These are phyloP conservation scores for Hyaloscypha variabilis DNA, from an alignment of 495 filamentous ascomycete genomes.

Conservation along the genomic window DNA sequence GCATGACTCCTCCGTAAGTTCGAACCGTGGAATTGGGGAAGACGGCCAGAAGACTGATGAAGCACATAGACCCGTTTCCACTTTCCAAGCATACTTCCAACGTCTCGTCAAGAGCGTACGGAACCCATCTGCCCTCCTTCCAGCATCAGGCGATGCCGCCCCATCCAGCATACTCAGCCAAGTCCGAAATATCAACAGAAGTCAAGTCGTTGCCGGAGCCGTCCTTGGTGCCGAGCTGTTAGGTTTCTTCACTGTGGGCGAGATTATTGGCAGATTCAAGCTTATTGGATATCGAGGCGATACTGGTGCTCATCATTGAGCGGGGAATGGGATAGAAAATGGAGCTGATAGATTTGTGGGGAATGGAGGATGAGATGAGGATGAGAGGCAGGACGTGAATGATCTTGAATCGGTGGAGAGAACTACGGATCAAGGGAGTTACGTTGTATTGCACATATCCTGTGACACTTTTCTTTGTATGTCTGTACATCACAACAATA, in stretches of 20 bases:
- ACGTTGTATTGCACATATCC: slow-evolving; percentile 33
- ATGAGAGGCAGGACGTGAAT: slow-evolving; percentile 12
- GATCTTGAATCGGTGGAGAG: slow-evolving; percentile 13
- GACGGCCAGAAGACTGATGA: background rate
- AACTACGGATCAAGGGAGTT: slow-evolving; percentile 10
- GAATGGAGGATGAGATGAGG: background rate
- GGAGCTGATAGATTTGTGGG: background rate
- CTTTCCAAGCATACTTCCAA: slow-evolving; percentile 88
- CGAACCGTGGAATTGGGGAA: background rate
- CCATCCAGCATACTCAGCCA: slow-evolving; percentile 52
- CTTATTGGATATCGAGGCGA: slow-evolving; percentile 88
- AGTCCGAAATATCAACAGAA: slow-evolving; percentile 67
- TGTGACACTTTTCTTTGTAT: slow-evolving; percentile 34
- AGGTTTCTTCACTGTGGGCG: slow-evolving; percentile 96
- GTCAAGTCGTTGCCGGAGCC: slow-evolving; percentile 68
- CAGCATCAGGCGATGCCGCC: slow-evolving; percentile 25
- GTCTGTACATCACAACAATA: slow-evolving; percentile 34
- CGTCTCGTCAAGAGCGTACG: slow-evolving; percentile 65
- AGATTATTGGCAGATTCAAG: slow-evolving; percentile 95
- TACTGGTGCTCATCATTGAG: slow-evolving; percentile 62
- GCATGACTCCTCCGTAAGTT: slow-evolving; percentile 93
- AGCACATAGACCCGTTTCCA: slow-evolving; percentile 63
- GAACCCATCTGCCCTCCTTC: slow-evolving; percentile 59
- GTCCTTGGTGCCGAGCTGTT: slow-evolving; percentile 84
- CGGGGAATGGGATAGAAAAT: slow-evolving; percentile 1